phyloP scores from a whole-genome alignment of 805 yeast species.

The Cyberlindnera mississippiensis region DNA sequence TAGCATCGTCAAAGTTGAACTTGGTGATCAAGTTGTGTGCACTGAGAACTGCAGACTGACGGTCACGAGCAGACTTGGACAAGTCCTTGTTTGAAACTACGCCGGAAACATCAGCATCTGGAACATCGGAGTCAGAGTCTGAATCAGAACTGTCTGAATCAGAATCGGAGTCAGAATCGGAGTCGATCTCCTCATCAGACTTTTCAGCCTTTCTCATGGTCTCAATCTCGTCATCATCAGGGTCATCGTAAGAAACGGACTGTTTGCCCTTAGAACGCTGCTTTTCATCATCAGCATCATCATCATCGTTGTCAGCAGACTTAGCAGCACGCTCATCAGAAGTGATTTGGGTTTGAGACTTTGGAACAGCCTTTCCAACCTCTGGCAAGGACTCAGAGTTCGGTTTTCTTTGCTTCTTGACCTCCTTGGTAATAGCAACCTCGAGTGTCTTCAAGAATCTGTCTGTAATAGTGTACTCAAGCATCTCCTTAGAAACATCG shows the following conservation, averaged over 20 bases:
- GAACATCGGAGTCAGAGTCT: conserved; percentile 32
- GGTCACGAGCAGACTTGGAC: conserved; percentile 66
- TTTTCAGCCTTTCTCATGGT: conserved; percentile 81
- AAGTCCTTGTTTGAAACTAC: conserved; percentile 32
- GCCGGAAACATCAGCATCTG: no score
- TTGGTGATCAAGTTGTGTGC: conserved; percentile 68
- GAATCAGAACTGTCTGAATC: conserved; percentile 32
- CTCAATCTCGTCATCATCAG: conserved; percentile 93
- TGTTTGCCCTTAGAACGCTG: conserved; percentile 65
- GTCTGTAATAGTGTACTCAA: conserved; percentile 63
- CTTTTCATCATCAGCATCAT: conserved; percentile 60
- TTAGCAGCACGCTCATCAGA: conserved; percentile 33
- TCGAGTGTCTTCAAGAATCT: conserved; percentile 72
- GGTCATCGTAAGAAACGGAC: conserved; percentile 88
- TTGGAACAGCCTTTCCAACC: conserved; percentile 69
- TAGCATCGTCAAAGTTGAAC: conserved; percentile 84
- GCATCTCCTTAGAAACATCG: conserved; percentile 76
- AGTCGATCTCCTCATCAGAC: conserved; percentile 60
- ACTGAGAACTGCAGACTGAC: conserved; percentile 79
- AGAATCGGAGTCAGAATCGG: conserved; percentile 32
- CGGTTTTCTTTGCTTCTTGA: conserved; percentile 69
- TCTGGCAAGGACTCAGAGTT: conserved; percentile 49
- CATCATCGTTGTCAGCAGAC: conserved; percentile 43
- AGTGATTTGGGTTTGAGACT: conserved; percentile 36
- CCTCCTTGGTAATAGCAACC: conserved; percentile 68